These are phyloP conservation scores for Hypoxylon perforatum DNA, from an alignment of 495 filamentous ascomycete species.

Conservation along the genomic window DNA sequence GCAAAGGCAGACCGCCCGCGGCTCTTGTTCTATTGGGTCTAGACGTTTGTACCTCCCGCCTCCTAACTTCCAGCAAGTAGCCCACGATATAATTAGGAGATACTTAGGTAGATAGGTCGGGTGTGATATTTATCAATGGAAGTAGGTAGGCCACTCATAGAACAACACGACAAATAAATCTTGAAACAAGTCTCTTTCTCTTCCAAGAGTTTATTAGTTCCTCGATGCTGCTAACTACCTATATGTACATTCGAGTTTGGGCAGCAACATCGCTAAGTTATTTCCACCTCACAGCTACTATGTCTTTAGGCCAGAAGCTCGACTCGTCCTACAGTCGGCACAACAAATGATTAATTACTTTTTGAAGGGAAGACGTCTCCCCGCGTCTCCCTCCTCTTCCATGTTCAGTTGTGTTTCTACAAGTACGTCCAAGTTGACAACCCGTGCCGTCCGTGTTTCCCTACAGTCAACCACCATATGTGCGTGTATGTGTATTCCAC, in stretches of 20 bases:
- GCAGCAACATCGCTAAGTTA: conserved; percentile 29
- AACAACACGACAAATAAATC: conserved; percentile 24
- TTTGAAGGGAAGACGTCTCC: conserved; percentile 20
- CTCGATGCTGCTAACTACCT: conserved; percentile 27
- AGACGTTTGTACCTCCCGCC: no score
- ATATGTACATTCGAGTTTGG: conserved; percentile 37
- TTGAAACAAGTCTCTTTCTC: conserved; percentile 7
- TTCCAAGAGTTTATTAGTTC: conserved; percentile 20
- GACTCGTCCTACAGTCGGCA: conserved; percentile 8
- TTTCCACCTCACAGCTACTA: not conserved
- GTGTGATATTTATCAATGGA: no score
- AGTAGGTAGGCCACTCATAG: conserved; percentile 32
- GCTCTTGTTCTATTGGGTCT: no score
- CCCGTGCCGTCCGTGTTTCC: conserved; percentile 3
- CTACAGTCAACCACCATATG: conserved; percentile 20
- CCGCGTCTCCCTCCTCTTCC: conserved; percentile 7
- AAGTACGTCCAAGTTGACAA: conserved; percentile 8
- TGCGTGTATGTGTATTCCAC: no score
- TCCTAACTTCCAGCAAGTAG: no score
- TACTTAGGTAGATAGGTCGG: no score
- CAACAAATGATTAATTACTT: conserved; percentile 33
- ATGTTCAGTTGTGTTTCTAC: not conserved
- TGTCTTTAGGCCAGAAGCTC: conserved; percentile 16
- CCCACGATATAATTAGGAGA: no score
- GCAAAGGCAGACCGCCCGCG: no score